phyloP scores from a whole-genome alignment of 176 grass and related monocot genomes.

The Aegilops longissima region DNA sequence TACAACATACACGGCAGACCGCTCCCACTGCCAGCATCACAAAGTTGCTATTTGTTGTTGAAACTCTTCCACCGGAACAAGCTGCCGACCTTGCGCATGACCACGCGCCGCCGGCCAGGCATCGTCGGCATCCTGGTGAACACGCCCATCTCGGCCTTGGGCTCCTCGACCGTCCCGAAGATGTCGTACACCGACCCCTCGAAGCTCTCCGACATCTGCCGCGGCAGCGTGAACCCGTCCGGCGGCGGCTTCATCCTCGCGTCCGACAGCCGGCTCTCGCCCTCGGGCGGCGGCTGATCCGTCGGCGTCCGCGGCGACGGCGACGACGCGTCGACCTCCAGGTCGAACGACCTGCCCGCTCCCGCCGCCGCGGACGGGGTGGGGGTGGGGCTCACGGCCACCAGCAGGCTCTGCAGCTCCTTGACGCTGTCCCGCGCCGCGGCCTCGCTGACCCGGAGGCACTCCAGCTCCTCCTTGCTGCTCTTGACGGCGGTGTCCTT shows the following conservation, averaged over 20 bases:
- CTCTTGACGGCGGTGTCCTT: conserved; percentile 60
- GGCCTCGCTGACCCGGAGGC: conserved; percentile 63
- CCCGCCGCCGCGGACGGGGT: not conserved
- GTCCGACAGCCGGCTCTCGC: conserved; percentile 50
- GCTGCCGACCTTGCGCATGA: conserved; percentile 60
- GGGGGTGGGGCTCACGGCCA: conserved; percentile 45
- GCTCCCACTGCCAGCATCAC: not conserved
- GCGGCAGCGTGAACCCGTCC: conserved; percentile 43
- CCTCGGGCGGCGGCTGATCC: not conserved
- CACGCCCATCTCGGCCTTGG: conserved; percentile 29
- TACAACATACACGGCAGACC: not conserved
- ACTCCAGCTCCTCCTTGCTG: conserved; percentile 66
- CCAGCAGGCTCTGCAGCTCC: conserved; percentile 74
- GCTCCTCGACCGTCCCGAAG: conserved; percentile 45
- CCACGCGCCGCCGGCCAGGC: conserved; percentile 29
- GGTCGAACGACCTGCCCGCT: conserved; percentile 11
- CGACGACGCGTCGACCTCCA: conserved; percentile 32
- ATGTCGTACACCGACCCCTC: conserved; percentile 64
- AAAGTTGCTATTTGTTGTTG: conserved; percentile 44
- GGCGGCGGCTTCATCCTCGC: conserved; percentile 34
- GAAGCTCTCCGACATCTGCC: conserved; percentile 45
- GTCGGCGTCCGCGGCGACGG: conserved; percentile 27
- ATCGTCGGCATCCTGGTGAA: conserved; percentile 45
- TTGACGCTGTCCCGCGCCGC: conserved; percentile 71
- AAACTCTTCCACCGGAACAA: conserved; percentile 78